These are phyloP conservation scores for Claviceps sp. DNA, from an alignment of 2,329 filamentous ascomycete species.

Conservation along the genomic window DNA sequence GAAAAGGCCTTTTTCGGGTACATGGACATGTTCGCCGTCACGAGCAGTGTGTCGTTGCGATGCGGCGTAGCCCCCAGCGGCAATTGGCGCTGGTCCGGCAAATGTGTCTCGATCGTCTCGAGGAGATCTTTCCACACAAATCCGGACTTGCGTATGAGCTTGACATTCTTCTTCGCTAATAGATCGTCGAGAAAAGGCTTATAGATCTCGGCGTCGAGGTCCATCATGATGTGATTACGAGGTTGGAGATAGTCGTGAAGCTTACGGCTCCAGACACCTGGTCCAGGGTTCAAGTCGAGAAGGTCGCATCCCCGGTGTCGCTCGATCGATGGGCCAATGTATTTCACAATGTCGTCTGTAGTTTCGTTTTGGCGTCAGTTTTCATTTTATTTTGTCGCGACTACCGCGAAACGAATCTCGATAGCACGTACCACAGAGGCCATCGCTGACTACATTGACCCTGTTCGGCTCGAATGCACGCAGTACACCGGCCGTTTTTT, in stretches of 20 bases:
- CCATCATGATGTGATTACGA: conserved; percentile 70
- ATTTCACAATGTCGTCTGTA: conserved; percentile 56
- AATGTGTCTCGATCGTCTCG: conserved; percentile 32
- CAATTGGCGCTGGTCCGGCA: conserved; percentile 40
- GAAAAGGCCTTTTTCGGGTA: conserved; percentile 36
- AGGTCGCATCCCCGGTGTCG: conserved; percentile 69
- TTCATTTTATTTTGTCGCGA: neutral
- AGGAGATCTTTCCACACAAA: conserved; percentile 47
- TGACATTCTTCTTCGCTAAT: conserved; percentile 31
- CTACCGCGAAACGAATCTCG: neutral
- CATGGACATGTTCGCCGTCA: conserved; percentile 53
- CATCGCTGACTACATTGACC: conserved; percentile 38
- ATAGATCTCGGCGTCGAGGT: conserved; percentile 50
- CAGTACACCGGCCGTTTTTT: conserved; percentile 5
- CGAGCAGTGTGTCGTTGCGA: conserved; percentile 60
- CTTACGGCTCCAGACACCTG: conserved; percentile 64
- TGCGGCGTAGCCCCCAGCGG: conserved; percentile 26
- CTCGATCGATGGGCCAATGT: conserved; percentile 54
- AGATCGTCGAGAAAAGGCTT: conserved; percentile 46
- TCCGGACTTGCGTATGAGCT: conserved; percentile 41
- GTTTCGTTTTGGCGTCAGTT: neutral
- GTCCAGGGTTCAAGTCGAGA: conserved; percentile 74
- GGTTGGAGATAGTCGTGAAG: conserved; percentile 65
- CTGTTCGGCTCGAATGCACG: conserved; percentile 20
- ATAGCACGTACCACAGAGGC: conserved; percentile 33